These are phyloP conservation scores for Pseudocercospora macadamiae DNA, from an alignment of 2,329 filamentous ascomycete genomes.

Conservation along the genomic window DNA sequence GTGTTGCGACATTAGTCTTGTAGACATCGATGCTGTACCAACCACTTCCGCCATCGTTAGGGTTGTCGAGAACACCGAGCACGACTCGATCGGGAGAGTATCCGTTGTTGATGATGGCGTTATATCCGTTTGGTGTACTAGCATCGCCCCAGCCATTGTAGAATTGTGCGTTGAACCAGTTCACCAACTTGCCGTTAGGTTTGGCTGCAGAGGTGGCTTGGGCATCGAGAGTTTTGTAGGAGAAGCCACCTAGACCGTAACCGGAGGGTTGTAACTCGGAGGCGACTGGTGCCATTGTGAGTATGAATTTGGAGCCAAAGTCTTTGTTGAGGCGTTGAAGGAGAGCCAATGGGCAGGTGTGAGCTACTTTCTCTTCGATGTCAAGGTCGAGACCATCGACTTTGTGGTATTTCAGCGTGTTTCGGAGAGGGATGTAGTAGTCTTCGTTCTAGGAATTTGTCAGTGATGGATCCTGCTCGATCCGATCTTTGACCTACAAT, in stretches of 20 bases:
- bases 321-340: constrained; percentile 33
- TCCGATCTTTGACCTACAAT: constrained; percentile 16
- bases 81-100: constrained; percentile 30
- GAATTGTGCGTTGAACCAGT: constrained; percentile 38
- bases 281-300: constrained; percentile 39
- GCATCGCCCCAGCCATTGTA: constrained; percentile 38
- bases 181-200: constrained; percentile 34
- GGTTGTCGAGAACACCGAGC: constrained; percentile 32
- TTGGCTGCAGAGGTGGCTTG: constrained; percentile 26
- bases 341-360: constrained; percentile 31
- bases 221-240: constrained; percentile 27
- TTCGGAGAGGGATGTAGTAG: constrained; percentile 33
- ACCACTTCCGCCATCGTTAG: constrained; percentile 32
- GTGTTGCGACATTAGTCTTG: constrained; percentile 23
- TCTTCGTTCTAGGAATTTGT: constrained; percentile 24
- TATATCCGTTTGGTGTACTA: constrained; percentile 29
- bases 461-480: too few relatives aligned
- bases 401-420: constrained; percentile 32
- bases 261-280: constrained; percentile 27
- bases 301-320: constrained; percentile 35
- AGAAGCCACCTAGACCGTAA: constrained; percentile 31
- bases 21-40: constrained; percentile 29
- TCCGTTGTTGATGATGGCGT: constrained; percentile 31
- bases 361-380: constrained; percentile 34
- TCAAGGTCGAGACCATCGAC: constrained; percentile 37